Evolutionary conservation across 108 stramenopile genomes (phyloP).

Genomic region (Skeletonema tropicum): DNA sequence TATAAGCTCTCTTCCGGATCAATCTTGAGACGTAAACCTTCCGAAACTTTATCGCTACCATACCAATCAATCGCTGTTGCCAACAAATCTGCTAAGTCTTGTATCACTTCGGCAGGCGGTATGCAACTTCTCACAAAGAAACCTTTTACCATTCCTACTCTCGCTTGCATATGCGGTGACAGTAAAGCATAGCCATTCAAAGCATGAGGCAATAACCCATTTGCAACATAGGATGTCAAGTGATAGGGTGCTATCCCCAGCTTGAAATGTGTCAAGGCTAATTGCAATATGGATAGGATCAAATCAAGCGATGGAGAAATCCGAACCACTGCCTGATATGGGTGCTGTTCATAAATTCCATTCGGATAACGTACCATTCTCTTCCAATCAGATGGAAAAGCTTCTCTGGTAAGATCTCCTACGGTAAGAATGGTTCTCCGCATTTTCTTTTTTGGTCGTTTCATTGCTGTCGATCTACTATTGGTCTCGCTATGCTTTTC

Average conservation of each 20-base stretch:
- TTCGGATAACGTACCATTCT: constrained; percentile 18
- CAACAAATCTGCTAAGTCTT: constrained; percentile 28
- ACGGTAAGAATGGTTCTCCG: constrained; percentile 20
- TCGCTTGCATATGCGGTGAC: constrained; percentile 33
- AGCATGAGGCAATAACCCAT: constrained; percentile 63
- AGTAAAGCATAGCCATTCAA: constrained; percentile 62
- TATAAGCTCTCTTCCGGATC: constrained; percentile 21
- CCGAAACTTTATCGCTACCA: neutral
- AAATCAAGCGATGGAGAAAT: constrained; percentile 58
- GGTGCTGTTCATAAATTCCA: constrained; percentile 35
- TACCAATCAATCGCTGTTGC: constrained; percentile 44
- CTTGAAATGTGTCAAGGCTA: constrained; percentile 52
- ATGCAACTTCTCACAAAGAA: constrained; percentile 46
- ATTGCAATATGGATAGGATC: constrained; percentile 53
- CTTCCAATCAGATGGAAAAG: constrained; percentile 6
- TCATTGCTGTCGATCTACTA: constrained; percentile 18
- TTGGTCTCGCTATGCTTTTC: constrained; percentile 16
- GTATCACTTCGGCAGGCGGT: constrained; percentile 28
- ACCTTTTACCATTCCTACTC: constrained; percentile 32
- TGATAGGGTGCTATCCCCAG: constrained; percentile 54
- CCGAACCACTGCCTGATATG: constrained; percentile 55
- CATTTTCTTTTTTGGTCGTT: constrained; percentile 6
- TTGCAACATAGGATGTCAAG: constrained; percentile 56
- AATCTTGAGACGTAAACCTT: neutral
- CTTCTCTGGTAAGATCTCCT: constrained; percentile 3